A percentile compares a stretch with the other conserved stretches of the same genome.
These are phyloP conservation scores for Leishmania tarentolae DNA, from an alignment of 208 protist species.

Conservation along the genomic window DNA sequence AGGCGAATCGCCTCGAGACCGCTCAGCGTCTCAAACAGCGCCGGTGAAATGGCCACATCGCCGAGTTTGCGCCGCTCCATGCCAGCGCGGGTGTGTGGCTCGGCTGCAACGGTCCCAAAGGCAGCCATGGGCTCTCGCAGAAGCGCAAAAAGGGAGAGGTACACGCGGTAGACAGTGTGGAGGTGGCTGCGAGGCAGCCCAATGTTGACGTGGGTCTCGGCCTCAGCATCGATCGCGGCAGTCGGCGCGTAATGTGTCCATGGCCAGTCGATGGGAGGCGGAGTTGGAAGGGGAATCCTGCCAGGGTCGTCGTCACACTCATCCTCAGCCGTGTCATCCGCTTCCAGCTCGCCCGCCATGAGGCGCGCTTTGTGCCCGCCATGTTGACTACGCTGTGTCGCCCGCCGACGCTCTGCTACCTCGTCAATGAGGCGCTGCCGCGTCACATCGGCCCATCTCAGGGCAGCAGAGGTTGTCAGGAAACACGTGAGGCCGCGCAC, in stretches of 20 bases:
- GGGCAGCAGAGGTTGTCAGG: constrained; percentile 59
- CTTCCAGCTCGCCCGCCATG: constrained; percentile 25
- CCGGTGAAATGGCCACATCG: constrained; percentile 49
- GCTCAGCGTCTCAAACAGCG: constrained; percentile 50
- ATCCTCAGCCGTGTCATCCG: background rate
- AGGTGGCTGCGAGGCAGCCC: constrained; percentile 77
- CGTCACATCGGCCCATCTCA: constrained; percentile 41
- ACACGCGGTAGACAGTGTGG: constrained; percentile 80
- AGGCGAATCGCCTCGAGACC: constrained; percentile 62
- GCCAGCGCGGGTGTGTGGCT: constrained; percentile 31
- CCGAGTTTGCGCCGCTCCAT: constrained; percentile 64
- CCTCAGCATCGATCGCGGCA: background rate
- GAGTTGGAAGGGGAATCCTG: constrained; percentile 9
- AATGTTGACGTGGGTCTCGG: constrained; percentile 6
- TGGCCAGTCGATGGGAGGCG: constrained; percentile 35
- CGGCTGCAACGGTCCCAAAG: constrained; percentile 31
- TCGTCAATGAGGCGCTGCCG: constrained; percentile 26
- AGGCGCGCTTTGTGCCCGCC: background rate
- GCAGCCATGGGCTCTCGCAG: constrained; percentile 74
- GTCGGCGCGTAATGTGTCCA: constrained; percentile 29
- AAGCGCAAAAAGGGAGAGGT: constrained; percentile 71
- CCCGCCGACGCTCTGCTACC: constrained; percentile 22
- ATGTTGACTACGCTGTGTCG: background rate
- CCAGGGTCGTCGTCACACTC: constrained; percentile 25
- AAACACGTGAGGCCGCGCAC: constrained; percentile 72